phyloP scores from a whole-genome alignment of 495 filamentous ascomycete species.

The Aspergillus wentii region DNA sequence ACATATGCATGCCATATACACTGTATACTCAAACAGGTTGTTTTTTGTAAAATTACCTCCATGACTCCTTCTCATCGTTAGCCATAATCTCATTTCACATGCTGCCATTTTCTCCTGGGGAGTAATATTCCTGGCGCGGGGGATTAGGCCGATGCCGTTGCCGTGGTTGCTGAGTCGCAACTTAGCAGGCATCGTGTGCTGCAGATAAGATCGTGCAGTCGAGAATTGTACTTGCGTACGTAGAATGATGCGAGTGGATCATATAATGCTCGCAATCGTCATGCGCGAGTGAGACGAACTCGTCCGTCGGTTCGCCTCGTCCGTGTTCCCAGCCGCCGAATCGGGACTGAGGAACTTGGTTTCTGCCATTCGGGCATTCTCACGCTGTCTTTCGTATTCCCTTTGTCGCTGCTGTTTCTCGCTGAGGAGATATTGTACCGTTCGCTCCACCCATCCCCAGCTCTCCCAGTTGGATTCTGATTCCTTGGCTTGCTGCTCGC shows the following conservation, averaged over 20 bases:
- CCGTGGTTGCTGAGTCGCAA: too few relatives aligned
- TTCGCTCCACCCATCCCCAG: constrained; percentile 50
- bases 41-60: too few relatives aligned
- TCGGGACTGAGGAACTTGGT: constrained; percentile 28
- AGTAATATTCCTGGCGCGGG: too few relatives aligned
- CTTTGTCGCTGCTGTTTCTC: constrained; percentile 29
- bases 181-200: too few relatives aligned
- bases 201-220: too few relatives aligned
- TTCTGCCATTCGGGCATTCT: constrained; percentile 16
- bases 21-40: too few relatives aligned
- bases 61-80: constrained; percentile 10
- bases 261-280: constrained; percentile 78
- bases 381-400: constrained; percentile 10
- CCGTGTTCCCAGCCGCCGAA: constrained; percentile 31
- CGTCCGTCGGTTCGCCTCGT: constrained; percentile 30
- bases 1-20: too few relatives aligned
- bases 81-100: constrained; percentile 17
- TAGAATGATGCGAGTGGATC: too few relatives aligned
- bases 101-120: too few relatives aligned
- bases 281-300: constrained; percentile 53
- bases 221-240: too few relatives aligned
- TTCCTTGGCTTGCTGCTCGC: constrained; percentile 6
- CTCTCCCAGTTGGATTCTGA: constrained; percentile 40
- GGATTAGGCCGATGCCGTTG: too few relatives aligned
- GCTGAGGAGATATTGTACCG: constrained; percentile 40